A percentile compares a stretch with the other conserved stretches of the same genome.
Evolutionary conservation across 495 filamentous ascomycete species (phyloP).

Genomic region (Cryomyces antarcticus): DNA sequence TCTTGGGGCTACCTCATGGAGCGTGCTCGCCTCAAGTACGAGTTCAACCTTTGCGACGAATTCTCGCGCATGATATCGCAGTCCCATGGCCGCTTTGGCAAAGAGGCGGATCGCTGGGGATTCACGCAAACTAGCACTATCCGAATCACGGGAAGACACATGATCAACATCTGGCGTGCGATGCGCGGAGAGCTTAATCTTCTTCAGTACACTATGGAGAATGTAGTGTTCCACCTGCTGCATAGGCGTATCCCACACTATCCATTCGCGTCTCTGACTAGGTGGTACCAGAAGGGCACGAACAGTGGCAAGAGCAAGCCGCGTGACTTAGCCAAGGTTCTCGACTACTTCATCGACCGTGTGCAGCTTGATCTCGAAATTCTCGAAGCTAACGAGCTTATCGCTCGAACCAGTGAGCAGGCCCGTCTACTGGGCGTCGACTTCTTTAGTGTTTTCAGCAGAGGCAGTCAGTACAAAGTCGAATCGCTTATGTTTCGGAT

Average conservation of each 20-base stretch:
- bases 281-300: conserved; percentile 44
- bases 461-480: conserved; percentile 94
- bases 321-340: conserved; percentile 47
- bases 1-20: conserved; percentile 96
- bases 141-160: conserved; percentile 72
- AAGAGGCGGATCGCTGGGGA: conserved; percentile 75
- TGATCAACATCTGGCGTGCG: conserved; percentile 94
- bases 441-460: conserved; percentile 84
- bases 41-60: conserved; percentile 76
- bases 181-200: conserved; percentile 83
- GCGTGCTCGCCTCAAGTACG: conserved; percentile 66
- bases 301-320: conserved; percentile 23
- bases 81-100: conserved; percentile 62
- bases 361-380: conserved; percentile 79
- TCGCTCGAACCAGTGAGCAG: conserved; percentile 82
- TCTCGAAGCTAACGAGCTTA: conserved; percentile 72
- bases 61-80: conserved; percentile 72
- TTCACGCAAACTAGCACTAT: conserved; percentile 81
- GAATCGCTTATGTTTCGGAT: conserved; percentile 98
- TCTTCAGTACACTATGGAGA: conserved; percentile 90
- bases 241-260: conserved; percentile 89
- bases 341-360: conserved; percentile 59
- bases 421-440: conserved; percentile 84
- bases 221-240: conserved; percentile 81
- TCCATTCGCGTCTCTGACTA: conserved; percentile 50